phyloP scores from a whole-genome alignment of 495 filamentous ascomycete species.

The Aeminium ludgeri region DNA sequence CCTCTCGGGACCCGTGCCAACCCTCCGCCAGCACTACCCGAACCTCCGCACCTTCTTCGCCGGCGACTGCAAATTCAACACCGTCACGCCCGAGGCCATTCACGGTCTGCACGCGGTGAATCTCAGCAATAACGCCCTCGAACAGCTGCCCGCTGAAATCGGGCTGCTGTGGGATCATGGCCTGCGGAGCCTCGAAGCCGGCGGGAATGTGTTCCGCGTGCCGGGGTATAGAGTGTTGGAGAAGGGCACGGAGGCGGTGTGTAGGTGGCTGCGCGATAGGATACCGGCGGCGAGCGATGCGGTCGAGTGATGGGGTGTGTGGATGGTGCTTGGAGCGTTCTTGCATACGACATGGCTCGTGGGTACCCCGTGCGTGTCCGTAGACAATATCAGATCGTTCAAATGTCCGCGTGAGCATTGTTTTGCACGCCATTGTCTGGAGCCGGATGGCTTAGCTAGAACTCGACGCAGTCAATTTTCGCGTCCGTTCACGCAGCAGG shows the following conservation, averaged over 20 bases:
- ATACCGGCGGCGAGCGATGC: constrained; percentile 32
- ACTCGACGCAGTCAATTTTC: no score
- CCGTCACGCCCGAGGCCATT: constrained; percentile 52
- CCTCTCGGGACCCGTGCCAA: constrained; percentile 46
- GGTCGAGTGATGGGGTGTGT: not conserved
- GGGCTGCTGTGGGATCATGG: constrained; percentile 46
- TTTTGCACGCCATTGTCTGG: no score
- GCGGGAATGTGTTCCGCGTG: constrained; percentile 68
- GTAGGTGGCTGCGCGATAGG: constrained; percentile 65
- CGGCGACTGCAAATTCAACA: constrained; percentile 55
- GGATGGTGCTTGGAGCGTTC: no score
- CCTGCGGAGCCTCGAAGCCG: constrained; percentile 44
- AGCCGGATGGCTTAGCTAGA: no score
- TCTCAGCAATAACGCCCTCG: constrained; percentile 68
- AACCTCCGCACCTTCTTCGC: constrained; percentile 48
- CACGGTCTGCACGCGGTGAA: constrained; percentile 61
- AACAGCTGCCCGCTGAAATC: constrained; percentile 54
- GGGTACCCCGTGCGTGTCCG: no score
- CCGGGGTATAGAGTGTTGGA: constrained; percentile 75
- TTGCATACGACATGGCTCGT: no score
- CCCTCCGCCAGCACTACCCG: constrained; percentile 41
- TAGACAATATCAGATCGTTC: no score
- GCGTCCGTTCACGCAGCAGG: no score
- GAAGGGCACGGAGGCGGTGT: constrained; percentile 72
- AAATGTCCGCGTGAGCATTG: no score